Percentiles rank a stretch among this genome's conserved stretches.
phyloP scores from a whole-genome alignment of 176 grass and related monocot species.

The Canna indica region DNA sequence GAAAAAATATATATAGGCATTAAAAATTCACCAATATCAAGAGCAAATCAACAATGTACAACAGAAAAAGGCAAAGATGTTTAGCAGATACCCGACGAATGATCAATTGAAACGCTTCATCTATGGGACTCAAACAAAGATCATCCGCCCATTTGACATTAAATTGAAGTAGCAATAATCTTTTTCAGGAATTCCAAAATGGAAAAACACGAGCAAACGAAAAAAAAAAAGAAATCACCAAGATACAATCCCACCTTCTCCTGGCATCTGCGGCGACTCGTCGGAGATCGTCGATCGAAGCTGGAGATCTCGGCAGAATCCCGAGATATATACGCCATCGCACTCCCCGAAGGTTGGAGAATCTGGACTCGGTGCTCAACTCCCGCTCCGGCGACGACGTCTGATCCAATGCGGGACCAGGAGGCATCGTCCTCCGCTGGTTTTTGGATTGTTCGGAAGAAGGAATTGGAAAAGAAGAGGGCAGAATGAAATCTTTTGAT shows the following conservation, averaged over 20 bases:
- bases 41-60: neutral
- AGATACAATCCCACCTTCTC: conserved; percentile 41
- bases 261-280: conserved; percentile 80
- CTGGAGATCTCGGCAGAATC: conserved; percentile 38
- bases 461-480: neutral
- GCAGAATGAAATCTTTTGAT: neutral
- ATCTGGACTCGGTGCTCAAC: neutral
- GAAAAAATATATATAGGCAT: neutral
- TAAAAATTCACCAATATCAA: neutral
- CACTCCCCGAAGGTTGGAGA: conserved; percentile 44
- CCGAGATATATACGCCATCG: conserved; percentile 73
- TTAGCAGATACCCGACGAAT: neutral
- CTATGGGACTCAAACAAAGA: neutral
- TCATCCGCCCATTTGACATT: neutral
- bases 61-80: neutral
- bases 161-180: neutral
- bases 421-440: neutral
- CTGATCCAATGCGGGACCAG: neutral
- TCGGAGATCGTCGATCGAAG: conserved; percentile 59
- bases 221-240: neutral
- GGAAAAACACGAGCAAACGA: no score
- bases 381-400: neutral
- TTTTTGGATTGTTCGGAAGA: neutral
- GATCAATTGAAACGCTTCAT: neutral
- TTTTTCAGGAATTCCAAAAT: neutral